phyloP scores from a whole-genome alignment of 805 yeast species.

The Wickerhamiella azyma region DNA sequence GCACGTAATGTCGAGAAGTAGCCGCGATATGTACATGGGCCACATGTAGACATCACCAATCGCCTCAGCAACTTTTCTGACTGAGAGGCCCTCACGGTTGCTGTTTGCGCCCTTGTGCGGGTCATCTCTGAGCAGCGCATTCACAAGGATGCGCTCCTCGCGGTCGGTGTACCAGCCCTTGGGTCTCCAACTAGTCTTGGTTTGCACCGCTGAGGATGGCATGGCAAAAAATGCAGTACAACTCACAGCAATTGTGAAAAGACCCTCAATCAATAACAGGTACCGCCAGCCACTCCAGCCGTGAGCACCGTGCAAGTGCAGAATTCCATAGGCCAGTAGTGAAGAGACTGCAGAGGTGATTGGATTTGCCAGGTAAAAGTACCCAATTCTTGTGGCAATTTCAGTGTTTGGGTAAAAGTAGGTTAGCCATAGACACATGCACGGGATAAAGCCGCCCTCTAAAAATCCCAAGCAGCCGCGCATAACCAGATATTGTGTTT shows the following conservation, averaged over 20 bases:
- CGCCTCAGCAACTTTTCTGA: slow-evolving; percentile 30
- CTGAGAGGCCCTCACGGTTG: slow-evolving; percentile 40
- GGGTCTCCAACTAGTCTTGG: slow-evolving; percentile 36
- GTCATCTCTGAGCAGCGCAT: slow-evolving; percentile 48
- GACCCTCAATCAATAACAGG: slow-evolving; percentile 53
- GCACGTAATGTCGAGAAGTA: slow-evolving; percentile 31
- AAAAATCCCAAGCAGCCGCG: slow-evolving; percentile 40
- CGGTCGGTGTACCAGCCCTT: slow-evolving; percentile 42
- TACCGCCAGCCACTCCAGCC: slow-evolving; percentile 49
- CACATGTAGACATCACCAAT: slow-evolving; percentile 39
- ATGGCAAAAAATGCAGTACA: slow-evolving; percentile 33
- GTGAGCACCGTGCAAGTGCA: slow-evolving; percentile 34
- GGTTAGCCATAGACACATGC: slow-evolving; percentile 29
- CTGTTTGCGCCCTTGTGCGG: slow-evolving; percentile 53
- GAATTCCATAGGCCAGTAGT: slow-evolving; percentile 34
- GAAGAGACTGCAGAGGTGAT: slow-evolving; percentile 26
- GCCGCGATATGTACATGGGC: slow-evolving; percentile 41
- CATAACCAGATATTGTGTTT: slow-evolving; percentile 32
- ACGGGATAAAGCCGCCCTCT: slow-evolving; percentile 37
- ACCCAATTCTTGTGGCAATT: slow-evolving; percentile 42
- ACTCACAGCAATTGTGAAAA: slow-evolving; percentile 42
- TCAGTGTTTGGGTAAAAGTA: slow-evolving; percentile 38
- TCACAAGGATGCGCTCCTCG: slow-evolving; percentile 46
- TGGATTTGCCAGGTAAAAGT: slow-evolving; percentile 34
- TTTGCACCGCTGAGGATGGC: slow-evolving; percentile 44